Evolutionary conservation across 106 monocot genomes (phyloP), one percentile per base, ranked within the genome.

Genomic region (Acorus gramineus): DNA sequence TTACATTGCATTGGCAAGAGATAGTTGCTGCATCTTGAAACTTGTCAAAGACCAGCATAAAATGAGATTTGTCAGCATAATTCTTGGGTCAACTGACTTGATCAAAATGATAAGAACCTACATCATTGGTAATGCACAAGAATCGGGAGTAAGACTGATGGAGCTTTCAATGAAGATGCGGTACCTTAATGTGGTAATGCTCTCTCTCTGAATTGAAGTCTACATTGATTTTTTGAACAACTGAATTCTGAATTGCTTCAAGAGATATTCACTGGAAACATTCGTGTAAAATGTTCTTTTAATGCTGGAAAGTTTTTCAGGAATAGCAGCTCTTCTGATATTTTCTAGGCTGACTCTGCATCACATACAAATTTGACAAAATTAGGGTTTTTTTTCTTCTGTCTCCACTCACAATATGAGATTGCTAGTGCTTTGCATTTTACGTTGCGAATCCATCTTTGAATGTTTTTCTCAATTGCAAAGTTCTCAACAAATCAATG

Each of bases 151-250:
- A 8, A 62, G 9, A 46, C 44, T 0, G 46, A 3, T 62, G 47
- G 14, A 11, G 11, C 0, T 8, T 28, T 6, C 28, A 28, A 1
- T 28, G 28, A 60, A 59, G 6, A 12, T 52, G 7, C 12, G n/a
- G 42, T 78, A 85, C 85, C 81, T 75, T 69, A 14, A 85, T 71
- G 75, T 75, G 50, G 59, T 78, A 81, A 60, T 71, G 55, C n/a
- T 85, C 85, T 57, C 76, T 81, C 54, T 69, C 64, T 7, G 69
- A 66, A 1, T 76, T 72, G 57, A 81, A 81, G 10, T 69, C 60
- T 59, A 85, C 62, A 9, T 78, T 78, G 69, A 58, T 49, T 50
- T 61, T 73, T 42, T 65, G 56, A 46, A 72, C 61, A 56, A 66
- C 45, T 12, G 51, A 47, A 63, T 66, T 42, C 62, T 69, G 59